Conservation (phyloP, 768 basidiomycete genomes). For the Chlorophyllum brunneum region DNA sequence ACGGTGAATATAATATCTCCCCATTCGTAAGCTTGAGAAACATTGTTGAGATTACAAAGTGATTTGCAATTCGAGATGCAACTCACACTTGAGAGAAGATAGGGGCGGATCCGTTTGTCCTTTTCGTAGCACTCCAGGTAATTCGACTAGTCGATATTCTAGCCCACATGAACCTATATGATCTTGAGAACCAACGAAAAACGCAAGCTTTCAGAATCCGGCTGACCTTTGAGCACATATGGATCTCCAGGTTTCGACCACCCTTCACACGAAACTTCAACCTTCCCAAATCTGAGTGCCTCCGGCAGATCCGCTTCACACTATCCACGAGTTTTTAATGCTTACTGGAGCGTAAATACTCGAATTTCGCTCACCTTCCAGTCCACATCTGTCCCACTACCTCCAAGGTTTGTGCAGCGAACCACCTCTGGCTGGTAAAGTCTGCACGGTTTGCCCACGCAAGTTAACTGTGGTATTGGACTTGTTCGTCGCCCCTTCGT, state of each 20-base stretch:
- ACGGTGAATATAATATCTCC: constrained; percentile 48
- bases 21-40: constrained; percentile 41
- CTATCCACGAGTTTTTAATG: constrained; percentile 29
- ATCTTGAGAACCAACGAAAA: background rate
- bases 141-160: constrained; percentile 74
- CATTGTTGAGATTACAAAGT: background rate
- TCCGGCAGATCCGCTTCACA: constrained; percentile 90
- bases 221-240: constrained; percentile 76
- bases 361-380: constrained; percentile 74
- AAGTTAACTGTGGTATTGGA: constrained; percentile 76
- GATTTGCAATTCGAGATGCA: background rate
- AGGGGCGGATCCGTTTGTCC: constrained; percentile 24
- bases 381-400: constrained; percentile 74
- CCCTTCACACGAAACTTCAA: constrained; percentile 88
- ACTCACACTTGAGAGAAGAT: constrained; percentile 27
- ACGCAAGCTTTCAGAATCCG: constrained; percentile 8
- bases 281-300: constrained; percentile 75
- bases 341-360: constrained; percentile 2
- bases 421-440: constrained; percentile 81
- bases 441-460: constrained; percentile 74
- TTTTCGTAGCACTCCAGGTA: constrained; percentile 46
- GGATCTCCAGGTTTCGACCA: constrained; percentile 82
- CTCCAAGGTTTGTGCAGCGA: constrained; percentile 75
- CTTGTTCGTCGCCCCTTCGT: constrained; percentile 64
- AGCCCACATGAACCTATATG: constrained; percentile 78